Conservation (phyloP, 768 basidiomycete genomes). For the Tulasnella calospora region DNA sequence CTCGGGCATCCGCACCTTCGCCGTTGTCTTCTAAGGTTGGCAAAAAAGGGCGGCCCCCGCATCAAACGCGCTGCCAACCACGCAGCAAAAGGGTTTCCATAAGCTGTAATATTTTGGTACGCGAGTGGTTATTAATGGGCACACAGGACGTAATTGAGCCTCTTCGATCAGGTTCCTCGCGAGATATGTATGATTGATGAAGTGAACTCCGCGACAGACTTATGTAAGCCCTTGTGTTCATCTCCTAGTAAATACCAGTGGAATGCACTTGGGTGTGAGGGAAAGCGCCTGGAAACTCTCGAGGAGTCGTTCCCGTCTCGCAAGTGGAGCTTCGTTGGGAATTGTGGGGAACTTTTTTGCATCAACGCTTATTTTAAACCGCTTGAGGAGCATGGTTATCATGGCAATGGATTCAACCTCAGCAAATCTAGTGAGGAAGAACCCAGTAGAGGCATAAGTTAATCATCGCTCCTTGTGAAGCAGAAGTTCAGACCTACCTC, state of each 20-base stretch:
- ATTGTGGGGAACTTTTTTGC: neutral
- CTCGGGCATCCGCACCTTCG: neutral
- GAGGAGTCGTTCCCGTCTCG: conserved; percentile 14
- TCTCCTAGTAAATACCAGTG: conserved; percentile 17
- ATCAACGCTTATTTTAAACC: conserved; percentile 7
- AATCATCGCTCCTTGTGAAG: neutral
- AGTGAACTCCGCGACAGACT: no score
- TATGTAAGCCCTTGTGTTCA: neutral
- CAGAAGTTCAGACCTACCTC: neutral
- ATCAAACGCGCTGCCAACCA: no score
- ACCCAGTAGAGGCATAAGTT: neutral
- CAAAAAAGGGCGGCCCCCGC: no score
- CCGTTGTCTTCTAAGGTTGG: no score
- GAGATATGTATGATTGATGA: no score
- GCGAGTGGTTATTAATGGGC: no score
- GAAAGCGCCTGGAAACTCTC: neutral
- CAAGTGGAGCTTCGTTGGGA: neutral
- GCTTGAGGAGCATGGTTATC: neutral
- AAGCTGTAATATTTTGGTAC: no score
- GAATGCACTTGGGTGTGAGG: conserved; percentile 8
- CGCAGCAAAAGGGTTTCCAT: no score
- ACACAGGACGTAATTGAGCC: no score
- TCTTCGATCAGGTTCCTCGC: no score
- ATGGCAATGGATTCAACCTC: conserved; percentile 18
- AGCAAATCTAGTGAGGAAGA: conserved; percentile 6